These are phyloP conservation scores for Penicillium dipodomyicola DNA, from an alignment of 495 filamentous ascomycete genomes.

Conservation along the genomic window DNA sequence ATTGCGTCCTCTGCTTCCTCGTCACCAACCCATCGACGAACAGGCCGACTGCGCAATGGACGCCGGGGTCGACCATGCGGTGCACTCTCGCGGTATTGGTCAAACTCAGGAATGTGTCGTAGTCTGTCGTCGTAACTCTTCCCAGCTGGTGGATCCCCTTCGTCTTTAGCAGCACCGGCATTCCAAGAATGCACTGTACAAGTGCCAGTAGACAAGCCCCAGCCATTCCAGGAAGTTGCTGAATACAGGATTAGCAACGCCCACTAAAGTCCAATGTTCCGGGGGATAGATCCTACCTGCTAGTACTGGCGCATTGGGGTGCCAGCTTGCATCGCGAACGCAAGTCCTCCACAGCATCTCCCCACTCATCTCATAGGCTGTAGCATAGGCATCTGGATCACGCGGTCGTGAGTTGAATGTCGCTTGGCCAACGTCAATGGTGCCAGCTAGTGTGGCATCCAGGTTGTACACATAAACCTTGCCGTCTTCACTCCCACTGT, in stretches of 20 bases:
- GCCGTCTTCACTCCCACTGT: conserved; percentile 84
- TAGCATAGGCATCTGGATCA: conserved; percentile 42
- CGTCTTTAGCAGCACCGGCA: conserved; percentile 59
- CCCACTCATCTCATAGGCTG: conserved; percentile 39
- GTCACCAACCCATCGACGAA: conserved; percentile 18
- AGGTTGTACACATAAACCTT: conserved; percentile 89
- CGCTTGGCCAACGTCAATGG: conserved; percentile 70
- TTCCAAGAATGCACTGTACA: conserved; percentile 77
- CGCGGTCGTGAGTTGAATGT: conserved; percentile 60
- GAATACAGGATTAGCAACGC: conserved; percentile 6
- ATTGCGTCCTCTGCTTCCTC: conserved; percentile 16
- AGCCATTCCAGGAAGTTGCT: conserved; percentile 82
- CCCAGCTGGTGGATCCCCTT: conserved; percentile 62
- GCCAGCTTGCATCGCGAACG: conserved; percentile 93
- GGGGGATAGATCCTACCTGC: conserved; percentile 60
- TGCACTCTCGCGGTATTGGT: conserved; percentile 26
- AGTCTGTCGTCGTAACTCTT: conserved; percentile 57
- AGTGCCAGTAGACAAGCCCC: conserved; percentile 64
- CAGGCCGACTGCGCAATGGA: conserved; percentile 27
- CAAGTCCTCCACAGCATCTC: conserved; percentile 67
- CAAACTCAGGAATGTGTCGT: conserved; percentile 30
- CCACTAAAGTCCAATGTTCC: not conserved
- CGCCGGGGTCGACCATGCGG: conserved; percentile 15
- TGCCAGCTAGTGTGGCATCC: conserved; percentile 81
- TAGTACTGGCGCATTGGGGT: conserved; percentile 83